Percentiles rank a stretch among this genome's conserved stretches.
phyloP scores from a whole-genome alignment of 768 basidiomycete species.

The Naganishia onofrii region DNA sequence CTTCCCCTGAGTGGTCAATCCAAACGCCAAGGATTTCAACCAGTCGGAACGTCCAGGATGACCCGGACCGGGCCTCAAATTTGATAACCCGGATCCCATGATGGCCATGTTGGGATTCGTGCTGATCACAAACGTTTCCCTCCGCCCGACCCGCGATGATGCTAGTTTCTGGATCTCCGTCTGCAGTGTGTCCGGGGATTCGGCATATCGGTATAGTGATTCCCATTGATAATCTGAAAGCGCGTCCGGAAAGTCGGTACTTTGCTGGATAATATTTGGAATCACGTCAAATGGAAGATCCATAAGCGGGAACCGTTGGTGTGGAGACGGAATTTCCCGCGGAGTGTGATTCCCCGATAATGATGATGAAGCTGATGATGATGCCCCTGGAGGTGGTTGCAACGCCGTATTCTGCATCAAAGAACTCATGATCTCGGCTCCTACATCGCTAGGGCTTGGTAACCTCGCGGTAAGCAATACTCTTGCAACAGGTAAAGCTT shows the following conservation, averaged over 20 bases:
- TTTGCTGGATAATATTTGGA: constrained; percentile 15
- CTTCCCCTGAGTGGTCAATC: constrained; percentile 15
- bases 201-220: constrained; percentile 7
- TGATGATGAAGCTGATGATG: not conserved
- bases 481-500: constrained; percentile 7
- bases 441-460: constrained; percentile 4
- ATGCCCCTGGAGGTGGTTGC: no score
- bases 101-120: constrained; percentile 22
- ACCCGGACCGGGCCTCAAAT: constrained; percentile 24
- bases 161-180: constrained; percentile 16
- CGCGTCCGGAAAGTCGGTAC: constrained; percentile 5
- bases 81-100: constrained; percentile 17
- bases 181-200: constrained; percentile 1
- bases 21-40: constrained; percentile 19
- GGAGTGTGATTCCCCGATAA: not conserved
- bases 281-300: constrained; percentile 16
- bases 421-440: constrained; percentile 4
- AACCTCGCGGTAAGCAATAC: constrained; percentile 13
- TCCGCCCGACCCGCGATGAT: not conserved
- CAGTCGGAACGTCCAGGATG: constrained; percentile 27
- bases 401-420: constrained; percentile 18
- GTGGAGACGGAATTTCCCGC: not conserved
- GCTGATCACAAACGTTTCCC: constrained; percentile 9
- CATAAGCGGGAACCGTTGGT: constrained; percentile 19
- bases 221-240: constrained; percentile 21